These are phyloP conservation scores for Volutella citrinella DNA, from an alignment of 2,329 filamentous ascomycete species.

Conservation along the genomic window DNA sequence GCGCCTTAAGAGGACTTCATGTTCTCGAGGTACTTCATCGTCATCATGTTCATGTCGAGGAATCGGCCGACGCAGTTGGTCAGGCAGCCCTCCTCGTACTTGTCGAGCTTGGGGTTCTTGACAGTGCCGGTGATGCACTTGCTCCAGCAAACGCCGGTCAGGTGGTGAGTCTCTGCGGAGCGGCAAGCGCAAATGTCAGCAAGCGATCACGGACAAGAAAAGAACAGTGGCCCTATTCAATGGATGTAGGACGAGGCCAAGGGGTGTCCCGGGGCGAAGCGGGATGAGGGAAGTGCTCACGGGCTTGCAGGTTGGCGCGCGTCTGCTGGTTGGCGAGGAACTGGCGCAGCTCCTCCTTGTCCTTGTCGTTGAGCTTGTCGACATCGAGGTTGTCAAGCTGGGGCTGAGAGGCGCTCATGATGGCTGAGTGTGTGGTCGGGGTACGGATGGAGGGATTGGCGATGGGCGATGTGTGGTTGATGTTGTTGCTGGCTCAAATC, in stretches of 20 bases:
- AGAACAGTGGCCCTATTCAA: no score
- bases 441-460: not conserved
- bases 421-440: constrained; percentile 9
- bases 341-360: constrained; percentile 84
- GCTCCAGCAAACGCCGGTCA: constrained; percentile 82
- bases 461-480: constrained; percentile 1
- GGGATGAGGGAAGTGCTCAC: constrained; percentile 45
- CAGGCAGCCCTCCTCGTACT: constrained; percentile 77
- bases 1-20: constrained; percentile 38
- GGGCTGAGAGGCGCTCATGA: constrained; percentile 35
- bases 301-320: constrained; percentile 65
- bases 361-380: constrained; percentile 71
- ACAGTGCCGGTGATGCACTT: constrained; percentile 83
- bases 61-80: constrained; percentile 93
- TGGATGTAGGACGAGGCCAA: not conserved
- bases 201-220: not conserved
- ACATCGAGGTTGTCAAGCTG: constrained; percentile 59
- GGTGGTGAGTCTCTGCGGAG: constrained; percentile 49
- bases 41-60: constrained; percentile 80
- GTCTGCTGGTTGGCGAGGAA: constrained; percentile 83
- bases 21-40: constrained; percentile 79
- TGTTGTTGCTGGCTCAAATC: constrained; percentile 11
- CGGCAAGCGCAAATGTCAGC: constrained; percentile 10
- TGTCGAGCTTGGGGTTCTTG: constrained; percentile 69
- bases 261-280: not conserved